Percentiles rank a stretch among this genome's conserved stretches.
phyloP scores from a whole-genome alignment of 1,139 yeast genomes.

The Zygoascus meyerae region DNA sequence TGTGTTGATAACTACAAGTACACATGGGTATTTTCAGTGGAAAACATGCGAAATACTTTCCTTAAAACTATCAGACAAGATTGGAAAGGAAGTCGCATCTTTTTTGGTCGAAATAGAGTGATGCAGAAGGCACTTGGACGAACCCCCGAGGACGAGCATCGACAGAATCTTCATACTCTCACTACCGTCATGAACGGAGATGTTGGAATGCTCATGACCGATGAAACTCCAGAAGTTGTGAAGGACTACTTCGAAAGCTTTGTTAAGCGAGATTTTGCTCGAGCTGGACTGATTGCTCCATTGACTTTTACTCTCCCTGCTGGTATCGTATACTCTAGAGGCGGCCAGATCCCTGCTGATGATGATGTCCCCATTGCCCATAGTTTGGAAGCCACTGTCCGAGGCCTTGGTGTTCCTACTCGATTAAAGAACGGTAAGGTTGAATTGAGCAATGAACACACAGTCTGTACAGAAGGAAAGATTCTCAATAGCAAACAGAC shows the following conservation, averaged over 20 bases:
- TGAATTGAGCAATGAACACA: conserved; percentile 64
- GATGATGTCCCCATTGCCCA: conserved; percentile 97
- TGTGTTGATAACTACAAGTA: conserved; percentile 71
- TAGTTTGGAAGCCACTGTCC: conserved; percentile 85
- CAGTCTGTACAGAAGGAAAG: conserved; percentile 77
- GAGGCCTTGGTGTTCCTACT: conserved; percentile 89
- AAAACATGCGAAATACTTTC: conserved; percentile 94
- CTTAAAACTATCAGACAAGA: conserved; percentile 86
- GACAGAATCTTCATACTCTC: conserved; percentile 70
- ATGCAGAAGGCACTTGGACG: conserved; percentile 89
- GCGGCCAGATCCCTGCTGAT: conserved; percentile 83
- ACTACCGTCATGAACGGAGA: conserved; percentile 60
- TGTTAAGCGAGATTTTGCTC: conserved; percentile 73
- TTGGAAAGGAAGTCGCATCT: conserved; percentile 84
- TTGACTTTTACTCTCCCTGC: conserved; percentile 78
- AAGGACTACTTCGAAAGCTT: conserved; percentile 74
- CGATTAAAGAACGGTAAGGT: conserved; percentile 86
- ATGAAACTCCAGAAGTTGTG: conserved; percentile 82
- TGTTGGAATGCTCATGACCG: conserved; percentile 81
- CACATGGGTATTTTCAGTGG: conserved; percentile 80
- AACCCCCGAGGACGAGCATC: conserved; percentile 81
- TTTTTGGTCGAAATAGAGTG: conserved; percentile 89
- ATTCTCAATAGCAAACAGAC: conserved; percentile 87
- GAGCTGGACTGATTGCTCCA: conserved; percentile 84
- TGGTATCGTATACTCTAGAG: conserved; percentile 89